Evolutionary conservation across 1,284 basidiomycete genomes (phyloP).

Genomic region (Tremellales sp.): DNA sequence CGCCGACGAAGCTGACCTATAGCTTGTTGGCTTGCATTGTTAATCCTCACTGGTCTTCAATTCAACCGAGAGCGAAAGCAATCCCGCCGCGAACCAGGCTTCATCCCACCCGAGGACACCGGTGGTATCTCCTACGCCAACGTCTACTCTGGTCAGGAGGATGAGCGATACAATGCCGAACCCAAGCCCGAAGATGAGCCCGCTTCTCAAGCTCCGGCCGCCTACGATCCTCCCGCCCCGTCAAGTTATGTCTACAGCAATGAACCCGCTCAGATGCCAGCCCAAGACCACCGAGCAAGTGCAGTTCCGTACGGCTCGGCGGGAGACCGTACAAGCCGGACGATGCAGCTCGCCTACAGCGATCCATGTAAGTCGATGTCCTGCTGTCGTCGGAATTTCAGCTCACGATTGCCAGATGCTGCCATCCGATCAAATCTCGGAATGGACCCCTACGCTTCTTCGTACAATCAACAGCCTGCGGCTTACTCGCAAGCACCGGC

Average conservation of each 20-base stretch:
- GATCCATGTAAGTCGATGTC: slow-evolving; percentile 54
- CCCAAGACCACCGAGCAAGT: slow-evolving; percentile 54
- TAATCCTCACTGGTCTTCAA: slow-evolving; percentile 27
- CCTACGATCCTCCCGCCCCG: slow-evolving; percentile 53
- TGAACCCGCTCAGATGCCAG: slow-evolving; percentile 7
- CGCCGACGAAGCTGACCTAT: not conserved
- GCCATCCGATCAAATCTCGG: slow-evolving; percentile 33
- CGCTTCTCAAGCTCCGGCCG: not conserved
- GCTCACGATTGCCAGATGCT: slow-evolving; percentile 23
- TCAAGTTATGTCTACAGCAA: not conserved
- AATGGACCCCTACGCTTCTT: slow-evolving; percentile 4
- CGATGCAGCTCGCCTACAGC: slow-evolving; percentile 57
- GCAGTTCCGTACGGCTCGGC: slow-evolving; percentile 66
- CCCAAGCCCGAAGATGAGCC: not conserved
- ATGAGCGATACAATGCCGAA: slow-evolving; percentile 23
- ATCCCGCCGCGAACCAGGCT: slow-evolving; percentile 26
- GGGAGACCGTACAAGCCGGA: slow-evolving; percentile 59
- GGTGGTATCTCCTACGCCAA: slow-evolving; percentile 25
- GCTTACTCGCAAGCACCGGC: slow-evolving; percentile 9
- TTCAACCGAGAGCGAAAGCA: slow-evolving; percentile 33
- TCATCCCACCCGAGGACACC: slow-evolving; percentile 26
- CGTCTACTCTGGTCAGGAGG: slow-evolving; percentile 24
- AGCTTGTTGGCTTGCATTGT: slow-evolving; percentile 29
- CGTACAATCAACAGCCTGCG: slow-evolving; percentile 5
- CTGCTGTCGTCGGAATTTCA: no score